Conservation (phyloP, 2,329 filamentous ascomycete species). For the Colletotrichum costaricense region DNA sequence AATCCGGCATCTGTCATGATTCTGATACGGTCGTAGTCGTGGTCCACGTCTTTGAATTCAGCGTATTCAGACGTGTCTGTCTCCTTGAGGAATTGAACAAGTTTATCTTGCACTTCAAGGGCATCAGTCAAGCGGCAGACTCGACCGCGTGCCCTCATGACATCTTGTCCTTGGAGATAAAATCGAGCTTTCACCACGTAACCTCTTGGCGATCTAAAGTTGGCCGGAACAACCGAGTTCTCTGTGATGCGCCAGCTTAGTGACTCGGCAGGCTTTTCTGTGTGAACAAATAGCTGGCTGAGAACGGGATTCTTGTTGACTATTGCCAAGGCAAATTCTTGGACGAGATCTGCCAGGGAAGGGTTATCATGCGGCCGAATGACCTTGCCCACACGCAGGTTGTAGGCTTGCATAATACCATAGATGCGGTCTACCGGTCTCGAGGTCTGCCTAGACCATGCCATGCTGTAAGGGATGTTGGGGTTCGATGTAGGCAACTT, state of each 20-base stretch:
- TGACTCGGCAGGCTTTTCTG: not conserved
- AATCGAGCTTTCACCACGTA: not conserved
- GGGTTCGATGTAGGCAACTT: not conserved
- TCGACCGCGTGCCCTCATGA: not conserved
- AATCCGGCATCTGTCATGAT: not conserved
- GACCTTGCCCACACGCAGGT: not conserved
- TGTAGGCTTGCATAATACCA: not conserved
- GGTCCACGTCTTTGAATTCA: not conserved
- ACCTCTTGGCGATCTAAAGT: not conserved
- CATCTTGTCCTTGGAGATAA: not conserved
- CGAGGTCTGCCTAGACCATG: not conserved
- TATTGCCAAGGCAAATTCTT: not conserved
- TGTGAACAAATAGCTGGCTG: not conserved
- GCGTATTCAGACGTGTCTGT: not conserved
- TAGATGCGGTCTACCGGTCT: not conserved
- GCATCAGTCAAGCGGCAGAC: not conserved
- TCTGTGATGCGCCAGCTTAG: not conserved
- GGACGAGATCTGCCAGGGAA: not conserved
- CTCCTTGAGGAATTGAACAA: not conserved
- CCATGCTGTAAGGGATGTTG: not conserved
- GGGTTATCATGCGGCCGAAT: not conserved
- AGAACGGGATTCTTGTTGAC: not conserved
- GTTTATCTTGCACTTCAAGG: not conserved
- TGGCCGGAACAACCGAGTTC: not conserved
- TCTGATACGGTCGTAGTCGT: not conserved